phyloP scores from a whole-genome alignment of 805 yeast species.

The Candida succiphila region DNA sequence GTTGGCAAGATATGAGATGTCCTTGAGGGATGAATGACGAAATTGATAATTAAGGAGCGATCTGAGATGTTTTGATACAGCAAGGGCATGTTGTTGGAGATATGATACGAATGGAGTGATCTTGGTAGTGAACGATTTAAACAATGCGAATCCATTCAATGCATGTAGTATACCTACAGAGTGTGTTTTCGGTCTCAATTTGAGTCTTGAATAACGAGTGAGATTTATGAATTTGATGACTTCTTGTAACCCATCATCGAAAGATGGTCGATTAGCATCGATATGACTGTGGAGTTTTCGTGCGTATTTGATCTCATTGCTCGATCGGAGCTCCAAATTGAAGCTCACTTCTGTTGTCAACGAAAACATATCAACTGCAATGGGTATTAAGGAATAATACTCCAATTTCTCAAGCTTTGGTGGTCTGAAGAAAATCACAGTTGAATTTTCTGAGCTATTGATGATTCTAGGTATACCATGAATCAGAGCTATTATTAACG shows the following conservation, averaged over 20 bases:
- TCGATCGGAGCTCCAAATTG: not conserved
- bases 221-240: conserved; percentile 20
- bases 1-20: conserved; percentile 44
- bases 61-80: not conserved
- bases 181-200: conserved; percentile 4
- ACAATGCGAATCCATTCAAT: not conserved
- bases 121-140: not conserved
- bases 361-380: conserved; percentile 46
- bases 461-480: too few species aligned
- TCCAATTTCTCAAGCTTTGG: conserved; percentile 68
- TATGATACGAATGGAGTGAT: not conserved
- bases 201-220: conserved; percentile 16
- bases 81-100: not conserved
- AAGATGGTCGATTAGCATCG: conserved; percentile 2
- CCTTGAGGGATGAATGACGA: conserved; percentile 1
- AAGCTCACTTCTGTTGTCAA: not conserved
- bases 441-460: too few species aligned
- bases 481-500: too few species aligned
- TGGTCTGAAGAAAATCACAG: conserved; percentile 50
- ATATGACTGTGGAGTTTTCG: conserved; percentile 17
- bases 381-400: conserved; percentile 68
- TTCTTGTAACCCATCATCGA: conserved; percentile 12
- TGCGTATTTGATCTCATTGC: conserved; percentile 8
- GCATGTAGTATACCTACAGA: not conserved
- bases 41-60: not conserved